Conservation (phyloP, 2,329 filamentous ascomycete species). For the Harringtonia aguacate region DNA sequence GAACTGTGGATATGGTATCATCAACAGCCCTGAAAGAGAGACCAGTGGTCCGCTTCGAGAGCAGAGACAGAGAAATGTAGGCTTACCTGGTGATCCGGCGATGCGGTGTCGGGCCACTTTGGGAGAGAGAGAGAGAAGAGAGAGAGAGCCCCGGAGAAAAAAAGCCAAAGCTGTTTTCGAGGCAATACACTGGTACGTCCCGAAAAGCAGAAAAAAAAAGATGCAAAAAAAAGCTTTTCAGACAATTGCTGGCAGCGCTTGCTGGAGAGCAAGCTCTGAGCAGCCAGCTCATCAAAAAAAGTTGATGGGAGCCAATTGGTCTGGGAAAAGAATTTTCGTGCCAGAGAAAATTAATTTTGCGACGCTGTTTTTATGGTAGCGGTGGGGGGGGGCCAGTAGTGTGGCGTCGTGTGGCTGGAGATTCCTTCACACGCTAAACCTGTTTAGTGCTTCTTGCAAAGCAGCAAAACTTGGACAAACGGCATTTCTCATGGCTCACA, state of each 20-base stretch:
- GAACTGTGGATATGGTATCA: constrained; percentile 49
- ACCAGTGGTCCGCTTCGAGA: background rate
- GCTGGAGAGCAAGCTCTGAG: no score
- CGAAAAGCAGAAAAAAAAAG: background rate
- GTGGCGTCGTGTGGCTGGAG: background rate
- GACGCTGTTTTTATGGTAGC: background rate
- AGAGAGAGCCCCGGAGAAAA: background rate
- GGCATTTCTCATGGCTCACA: no score
- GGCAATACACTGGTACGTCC: background rate
- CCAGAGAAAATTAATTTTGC: background rate
- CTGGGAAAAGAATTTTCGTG: background rate
- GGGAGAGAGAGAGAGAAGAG: no score
- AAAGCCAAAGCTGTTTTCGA: no score
- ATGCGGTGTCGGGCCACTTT: no score
- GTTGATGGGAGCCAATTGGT: no score
- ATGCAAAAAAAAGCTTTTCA: no score
- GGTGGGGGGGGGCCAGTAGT: background rate
- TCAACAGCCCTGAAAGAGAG: constrained; percentile 24
- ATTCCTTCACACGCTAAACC: background rate
- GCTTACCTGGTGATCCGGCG: constrained; percentile 2
- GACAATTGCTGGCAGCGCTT: no score
- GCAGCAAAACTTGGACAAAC: background rate
- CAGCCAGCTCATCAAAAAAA: no score
- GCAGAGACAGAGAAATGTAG: background rate
- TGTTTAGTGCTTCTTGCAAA: background rate